A percentile compares a stretch with the other conserved stretches of the same genome.
phyloP scores from a whole-genome alignment of 2,329 filamentous ascomycete species.

The Monilinia laxa region DNA sequence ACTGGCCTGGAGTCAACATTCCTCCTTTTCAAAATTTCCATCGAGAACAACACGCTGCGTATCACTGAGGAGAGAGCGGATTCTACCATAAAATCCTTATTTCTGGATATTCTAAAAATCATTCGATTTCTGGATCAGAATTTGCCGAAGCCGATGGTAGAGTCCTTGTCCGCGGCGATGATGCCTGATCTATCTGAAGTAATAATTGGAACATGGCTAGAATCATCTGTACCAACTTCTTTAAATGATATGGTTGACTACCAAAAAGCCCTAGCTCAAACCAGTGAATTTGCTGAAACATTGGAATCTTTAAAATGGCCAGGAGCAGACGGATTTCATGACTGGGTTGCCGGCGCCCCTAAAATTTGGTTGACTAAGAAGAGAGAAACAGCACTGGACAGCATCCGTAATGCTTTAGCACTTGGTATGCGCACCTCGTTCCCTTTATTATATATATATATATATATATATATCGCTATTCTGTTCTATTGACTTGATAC shows the following conservation, averaged over 20 bases:
- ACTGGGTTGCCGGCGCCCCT: slow-evolving; percentile 80
- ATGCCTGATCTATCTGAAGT: slow-evolving; percentile 67
- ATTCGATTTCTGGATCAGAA: slow-evolving; percentile 53
- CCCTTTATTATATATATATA: neutral
- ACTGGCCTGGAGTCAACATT: slow-evolving; percentile 47
- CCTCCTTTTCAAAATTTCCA: slow-evolving; percentile 45
- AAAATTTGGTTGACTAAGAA: slow-evolving; percentile 84
- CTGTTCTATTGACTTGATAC: neutral
- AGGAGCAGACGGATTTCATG: slow-evolving; percentile 60
- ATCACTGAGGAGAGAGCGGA: slow-evolving; percentile 46
- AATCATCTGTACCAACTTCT: slow-evolving; percentile 71
- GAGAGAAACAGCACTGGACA: slow-evolving; percentile 74
- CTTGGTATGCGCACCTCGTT: slow-evolving; percentile 28
- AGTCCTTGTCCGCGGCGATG: slow-evolving; percentile 65
- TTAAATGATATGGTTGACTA: slow-evolving; percentile 70
- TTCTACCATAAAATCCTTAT: slow-evolving; percentile 50
- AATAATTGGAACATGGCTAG: slow-evolving; percentile 73
- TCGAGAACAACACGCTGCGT: slow-evolving; percentile 47
- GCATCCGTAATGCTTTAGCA: slow-evolving; percentile 69
- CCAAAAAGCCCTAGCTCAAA: slow-evolving; percentile 64
- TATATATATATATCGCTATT: neutral
- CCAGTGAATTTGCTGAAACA: slow-evolving; percentile 61
- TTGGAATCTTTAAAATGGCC: slow-evolving; percentile 64
- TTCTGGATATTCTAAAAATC: slow-evolving; percentile 53
- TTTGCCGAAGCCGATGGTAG: slow-evolving; percentile 55